These are phyloP conservation scores for Lathyrus sativus DNA, from an alignment of 306 rosid genomes.

Conservation along the genomic window DNA sequence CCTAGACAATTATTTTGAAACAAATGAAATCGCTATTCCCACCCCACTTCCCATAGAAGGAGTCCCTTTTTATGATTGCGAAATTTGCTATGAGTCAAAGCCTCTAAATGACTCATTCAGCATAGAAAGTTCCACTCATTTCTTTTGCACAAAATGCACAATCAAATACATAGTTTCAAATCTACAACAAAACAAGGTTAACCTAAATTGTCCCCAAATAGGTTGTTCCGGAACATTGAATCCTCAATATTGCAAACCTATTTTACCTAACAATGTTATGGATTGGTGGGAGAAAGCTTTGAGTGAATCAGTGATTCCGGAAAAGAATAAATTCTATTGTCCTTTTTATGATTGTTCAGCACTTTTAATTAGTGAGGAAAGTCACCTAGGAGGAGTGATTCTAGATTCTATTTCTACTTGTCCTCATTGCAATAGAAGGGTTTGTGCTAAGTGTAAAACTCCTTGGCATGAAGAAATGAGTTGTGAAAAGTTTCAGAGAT, in stretches of 20 bases:
- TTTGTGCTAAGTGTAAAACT: constrained; percentile 28
- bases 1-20: not conserved
- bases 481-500: constrained; percentile 20
- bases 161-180: constrained; percentile 29
- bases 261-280: constrained; percentile 18
- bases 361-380: not conserved
- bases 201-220: constrained; percentile 17
- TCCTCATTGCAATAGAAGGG: constrained; percentile 36
- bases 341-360: constrained; percentile 33
- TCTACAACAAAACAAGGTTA: constrained; percentile 14
- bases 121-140: constrained; percentile 34
- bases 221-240: constrained; percentile 3
- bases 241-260: constrained; percentile 11
- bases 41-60: not conserved
- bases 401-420: not conserved
- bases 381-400: not conserved
- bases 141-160: constrained; percentile 32
- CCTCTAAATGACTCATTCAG: constrained; percentile 30
- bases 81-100: constrained; percentile 47
- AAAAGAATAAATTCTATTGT: constrained; percentile 23
- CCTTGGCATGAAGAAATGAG: constrained; percentile 33
- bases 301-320: constrained; percentile 28
- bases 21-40: not conserved
- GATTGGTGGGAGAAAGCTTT: constrained; percentile 29
- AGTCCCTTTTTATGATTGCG: constrained; percentile 29